Percentiles rank a stretch among this genome's conserved stretches.
phyloP scores from a whole-genome alignment of 2,329 filamentous ascomycete species.

The Pseudogymnoascus pannorum region DNA sequence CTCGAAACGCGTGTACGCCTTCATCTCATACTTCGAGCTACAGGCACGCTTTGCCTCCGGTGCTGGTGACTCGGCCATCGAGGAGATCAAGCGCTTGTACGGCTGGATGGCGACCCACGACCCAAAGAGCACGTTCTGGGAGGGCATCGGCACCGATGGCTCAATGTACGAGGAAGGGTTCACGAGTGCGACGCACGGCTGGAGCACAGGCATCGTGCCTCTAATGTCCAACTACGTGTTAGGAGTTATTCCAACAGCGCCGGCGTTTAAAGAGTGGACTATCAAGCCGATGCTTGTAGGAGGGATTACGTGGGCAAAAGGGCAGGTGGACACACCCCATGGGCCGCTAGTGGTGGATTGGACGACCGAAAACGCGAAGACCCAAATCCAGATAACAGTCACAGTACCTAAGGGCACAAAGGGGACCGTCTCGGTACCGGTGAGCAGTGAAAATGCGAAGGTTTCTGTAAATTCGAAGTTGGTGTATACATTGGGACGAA shows the following conservation, averaged over 20 bases:
- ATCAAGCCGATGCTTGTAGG: conserved; percentile 32
- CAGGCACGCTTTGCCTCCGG: conserved; percentile 39
- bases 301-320: conserved; percentile 37
- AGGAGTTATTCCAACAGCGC: conserved; percentile 37
- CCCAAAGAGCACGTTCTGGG: conserved; percentile 43
- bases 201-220: conserved; percentile 44
- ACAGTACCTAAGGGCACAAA: conserved; percentile 25
- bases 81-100: conserved; percentile 40
- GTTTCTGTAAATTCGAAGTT: conserved; percentile 17
- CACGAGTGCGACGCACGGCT: conserved; percentile 44
- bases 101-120: conserved; percentile 43
- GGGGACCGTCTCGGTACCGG: conserved; percentile 22
- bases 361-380: conserved; percentile 22
- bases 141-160: conserved; percentile 40
- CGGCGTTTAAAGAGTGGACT: conserved; percentile 37
- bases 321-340: conserved; percentile 36
- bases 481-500: background rate
- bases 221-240: conserved; percentile 40
- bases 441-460: conserved; percentile 8
- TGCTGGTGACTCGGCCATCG: conserved; percentile 32
- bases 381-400: conserved; percentile 27
- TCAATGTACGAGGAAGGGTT: conserved; percentile 38
- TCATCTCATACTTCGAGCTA: conserved; percentile 46
- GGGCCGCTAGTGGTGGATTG: conserved; percentile 35
- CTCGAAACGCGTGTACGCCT: conserved; percentile 42